Evolutionary conservation across 768 basidiomycete genomes (phyloP).

Genomic region (Lentinula edodes): DNA sequence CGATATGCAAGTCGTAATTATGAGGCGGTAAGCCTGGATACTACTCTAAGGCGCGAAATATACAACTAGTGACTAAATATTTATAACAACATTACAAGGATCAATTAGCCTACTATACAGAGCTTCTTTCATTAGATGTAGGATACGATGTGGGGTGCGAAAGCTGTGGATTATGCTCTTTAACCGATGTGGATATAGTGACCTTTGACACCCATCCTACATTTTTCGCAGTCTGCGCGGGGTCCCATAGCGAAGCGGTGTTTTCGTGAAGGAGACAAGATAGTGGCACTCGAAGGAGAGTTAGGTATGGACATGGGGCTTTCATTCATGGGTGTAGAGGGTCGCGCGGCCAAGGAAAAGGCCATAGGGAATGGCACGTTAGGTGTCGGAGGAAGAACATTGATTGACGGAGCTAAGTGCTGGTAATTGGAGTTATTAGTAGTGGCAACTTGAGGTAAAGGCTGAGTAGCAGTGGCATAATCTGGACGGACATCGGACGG

Average conservation of each 20-base stretch:
- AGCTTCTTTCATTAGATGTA: not conserved
- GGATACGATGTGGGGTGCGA: not conserved
- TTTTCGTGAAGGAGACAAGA: constrained; percentile 20
- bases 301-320: constrained; percentile 18
- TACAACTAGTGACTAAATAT: not conserved
- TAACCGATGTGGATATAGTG: constrained; percentile 68
- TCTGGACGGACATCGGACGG: constrained; percentile 2
- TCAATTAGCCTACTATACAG: not conserved
- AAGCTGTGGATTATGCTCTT: not conserved
- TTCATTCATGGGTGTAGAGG: constrained; percentile 14
- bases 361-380: constrained; percentile 3
- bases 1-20: no score
- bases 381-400: constrained; percentile 24
- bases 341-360: constrained; percentile 13
- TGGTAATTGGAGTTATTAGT: not conserved
- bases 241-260: constrained; percentile 68
- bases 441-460: not conserved
- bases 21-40: no score
- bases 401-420: constrained; percentile 18
- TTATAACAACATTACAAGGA: not conserved
- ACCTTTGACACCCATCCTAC: constrained; percentile 58
- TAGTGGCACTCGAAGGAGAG: constrained; percentile 18
- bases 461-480: not conserved
- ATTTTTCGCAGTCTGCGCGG: constrained; percentile 62
- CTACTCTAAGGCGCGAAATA: no score